These are phyloP conservation scores for Eucalyptus microcorys DNA, from an alignment of 345 rosid species.

Conservation along the genomic window DNA sequence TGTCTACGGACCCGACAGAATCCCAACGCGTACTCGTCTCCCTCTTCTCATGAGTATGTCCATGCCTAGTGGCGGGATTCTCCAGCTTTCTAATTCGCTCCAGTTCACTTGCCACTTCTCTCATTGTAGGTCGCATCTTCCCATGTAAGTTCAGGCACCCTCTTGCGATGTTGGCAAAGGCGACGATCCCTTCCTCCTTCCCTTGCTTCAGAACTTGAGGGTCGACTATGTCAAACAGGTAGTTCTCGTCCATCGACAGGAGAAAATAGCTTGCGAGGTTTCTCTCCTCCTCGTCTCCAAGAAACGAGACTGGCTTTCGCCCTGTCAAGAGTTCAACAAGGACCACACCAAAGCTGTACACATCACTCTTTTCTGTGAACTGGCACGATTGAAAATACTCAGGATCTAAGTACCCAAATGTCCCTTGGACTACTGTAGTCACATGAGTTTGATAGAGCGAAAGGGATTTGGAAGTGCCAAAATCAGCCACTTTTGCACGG, in stretches of 20 bases:
- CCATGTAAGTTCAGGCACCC: neutral
- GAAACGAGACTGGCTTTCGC: neutral
- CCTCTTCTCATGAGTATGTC: neutral
- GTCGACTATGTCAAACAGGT: neutral
- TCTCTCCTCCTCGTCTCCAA: neutral
- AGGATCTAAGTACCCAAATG: constrained; percentile 10
- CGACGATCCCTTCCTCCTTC: neutral
- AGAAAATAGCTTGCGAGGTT: neutral
- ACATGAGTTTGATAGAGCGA: neutral
- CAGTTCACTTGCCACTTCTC: neutral
- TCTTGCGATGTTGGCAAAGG: neutral
- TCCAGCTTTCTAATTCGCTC: neutral
- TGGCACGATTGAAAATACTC: neutral
- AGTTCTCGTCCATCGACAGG: neutral
- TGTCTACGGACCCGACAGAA: neutral
- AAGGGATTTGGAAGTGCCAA: constrained; percentile 3
- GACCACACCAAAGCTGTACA: constrained; percentile 12
- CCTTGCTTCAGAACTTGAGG: neutral
- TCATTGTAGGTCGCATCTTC: constrained; percentile 1
- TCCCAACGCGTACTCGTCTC: neutral
- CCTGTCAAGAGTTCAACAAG: neutral
- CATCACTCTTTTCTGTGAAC: neutral
- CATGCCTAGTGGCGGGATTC: neutral
- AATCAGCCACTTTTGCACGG: constrained; percentile 3
- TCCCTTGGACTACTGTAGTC: constrained; percentile 7